Conservation (phyloP, 2,329 filamentous ascomycete genomes). For the Aspergillus nomiae region DNA sequence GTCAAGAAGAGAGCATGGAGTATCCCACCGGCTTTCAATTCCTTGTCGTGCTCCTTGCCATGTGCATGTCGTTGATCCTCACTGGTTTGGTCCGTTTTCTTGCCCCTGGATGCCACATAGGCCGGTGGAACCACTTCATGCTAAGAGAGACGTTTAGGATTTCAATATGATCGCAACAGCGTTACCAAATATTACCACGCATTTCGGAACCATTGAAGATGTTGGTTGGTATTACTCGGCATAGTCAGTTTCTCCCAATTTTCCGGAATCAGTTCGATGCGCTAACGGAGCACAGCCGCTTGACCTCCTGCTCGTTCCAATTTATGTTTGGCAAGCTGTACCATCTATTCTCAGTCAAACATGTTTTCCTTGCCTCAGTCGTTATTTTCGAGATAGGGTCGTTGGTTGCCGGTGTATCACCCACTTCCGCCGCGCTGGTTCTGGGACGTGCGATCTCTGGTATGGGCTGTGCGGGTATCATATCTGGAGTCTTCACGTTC, state of each 20-base stretch:
- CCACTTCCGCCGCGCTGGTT: constrained; percentile 1
- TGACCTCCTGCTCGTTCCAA: constrained; percentile 7
- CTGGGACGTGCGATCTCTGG: constrained; percentile 8
- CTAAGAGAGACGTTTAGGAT: constrained; percentile 2
- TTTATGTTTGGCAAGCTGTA: constrained; percentile 11
- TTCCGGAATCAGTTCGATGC: background rate
- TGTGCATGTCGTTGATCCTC: background rate
- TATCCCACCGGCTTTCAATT: background rate
- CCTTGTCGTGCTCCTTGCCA: background rate
- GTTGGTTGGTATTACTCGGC: constrained; percentile 12
- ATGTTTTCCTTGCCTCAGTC: constrained; percentile 2
- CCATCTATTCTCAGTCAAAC: constrained; percentile 6
- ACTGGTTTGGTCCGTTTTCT: background rate
- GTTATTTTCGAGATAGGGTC: constrained; percentile 8
- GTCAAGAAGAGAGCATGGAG: background rate
- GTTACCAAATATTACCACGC: constrained; percentile 3
- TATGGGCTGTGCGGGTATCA: constrained; percentile 8
- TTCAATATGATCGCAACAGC: constrained; percentile 10
- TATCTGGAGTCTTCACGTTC: constrained; percentile 4
- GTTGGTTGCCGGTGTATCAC: constrained; percentile 2
- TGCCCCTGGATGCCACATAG: background rate
- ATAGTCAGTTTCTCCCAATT: background rate
- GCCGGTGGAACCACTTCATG: background rate
- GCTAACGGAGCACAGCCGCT: constrained; percentile 1
- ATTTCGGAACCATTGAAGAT: constrained; percentile 4